Conservation (phyloP, 768 basidiomycete genomes). For the Serendipita vermifera region DNA sequence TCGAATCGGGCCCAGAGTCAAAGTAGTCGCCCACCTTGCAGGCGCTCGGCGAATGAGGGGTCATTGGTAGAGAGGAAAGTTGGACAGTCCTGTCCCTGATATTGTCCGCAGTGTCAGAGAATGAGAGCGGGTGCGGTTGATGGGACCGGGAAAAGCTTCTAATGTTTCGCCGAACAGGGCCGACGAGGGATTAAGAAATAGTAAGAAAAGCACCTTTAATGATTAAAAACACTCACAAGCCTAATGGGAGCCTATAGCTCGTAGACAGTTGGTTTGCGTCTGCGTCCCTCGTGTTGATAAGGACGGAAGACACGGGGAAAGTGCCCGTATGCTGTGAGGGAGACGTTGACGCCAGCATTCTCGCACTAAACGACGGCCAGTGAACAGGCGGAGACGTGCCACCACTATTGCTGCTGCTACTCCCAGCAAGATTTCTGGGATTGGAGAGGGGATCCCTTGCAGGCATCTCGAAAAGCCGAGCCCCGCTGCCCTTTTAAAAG, state of each 20-base stretch:
- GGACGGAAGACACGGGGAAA: no score
- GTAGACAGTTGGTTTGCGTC: no score
- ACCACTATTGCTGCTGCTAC: background rate
- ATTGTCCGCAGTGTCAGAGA: conserved; percentile 44
- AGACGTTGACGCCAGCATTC: background rate
- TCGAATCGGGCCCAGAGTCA: conserved; percentile 11
- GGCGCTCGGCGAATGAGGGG: conserved; percentile 17
- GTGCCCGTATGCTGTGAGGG: no score
- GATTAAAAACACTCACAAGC: no score
- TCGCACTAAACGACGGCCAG: conserved; percentile 1
- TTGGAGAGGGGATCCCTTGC: conserved; percentile 5
- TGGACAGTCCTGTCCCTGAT: conserved; percentile 58
- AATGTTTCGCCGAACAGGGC: conserved; percentile 8
- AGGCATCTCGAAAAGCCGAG: background rate
- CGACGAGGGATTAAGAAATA: background rate
- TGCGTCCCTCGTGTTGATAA: no score
- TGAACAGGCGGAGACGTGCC: conserved; percentile 1
- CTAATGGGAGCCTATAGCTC: no score
- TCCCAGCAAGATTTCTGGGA: background rate
- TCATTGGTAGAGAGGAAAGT: conserved; percentile 36
- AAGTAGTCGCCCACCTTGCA: conserved; percentile 13
- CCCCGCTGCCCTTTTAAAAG: no score
- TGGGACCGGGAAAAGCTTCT: conserved; percentile 6
- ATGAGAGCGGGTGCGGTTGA: conserved; percentile 10
- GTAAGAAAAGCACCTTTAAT: no score